Conservation (phyloP, 306 rosid species). For the Trifolium dubium region DNA sequence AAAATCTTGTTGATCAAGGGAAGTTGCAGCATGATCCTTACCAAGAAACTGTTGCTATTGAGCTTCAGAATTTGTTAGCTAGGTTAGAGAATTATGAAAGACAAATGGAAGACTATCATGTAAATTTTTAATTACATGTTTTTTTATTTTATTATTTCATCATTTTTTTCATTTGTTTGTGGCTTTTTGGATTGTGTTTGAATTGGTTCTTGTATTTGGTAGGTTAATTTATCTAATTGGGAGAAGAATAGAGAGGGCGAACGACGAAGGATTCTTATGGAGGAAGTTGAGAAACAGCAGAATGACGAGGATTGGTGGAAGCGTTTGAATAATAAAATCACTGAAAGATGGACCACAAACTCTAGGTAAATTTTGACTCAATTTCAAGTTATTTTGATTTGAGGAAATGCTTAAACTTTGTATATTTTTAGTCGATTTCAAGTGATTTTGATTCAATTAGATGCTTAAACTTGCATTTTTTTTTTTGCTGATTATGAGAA, state of each 20-base stretch:
- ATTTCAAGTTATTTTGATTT: slow-evolving; percentile 33
- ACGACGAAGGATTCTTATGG: slow-evolving; percentile 73
- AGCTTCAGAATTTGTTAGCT: slow-evolving; percentile 74
- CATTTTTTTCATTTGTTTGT: neutral
- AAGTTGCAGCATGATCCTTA: slow-evolving; percentile 82
- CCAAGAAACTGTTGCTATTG: slow-evolving; percentile 78
- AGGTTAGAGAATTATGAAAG: slow-evolving; percentile 88
- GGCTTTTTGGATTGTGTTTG: slow-evolving; percentile 1
- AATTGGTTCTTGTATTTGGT: slow-evolving; percentile 9
- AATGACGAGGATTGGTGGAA: slow-evolving; percentile 58
- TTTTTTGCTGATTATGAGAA: neutral
- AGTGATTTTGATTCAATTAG: slow-evolving; percentile 26
- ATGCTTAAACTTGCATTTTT: slow-evolving; percentile 1
- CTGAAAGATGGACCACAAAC: slow-evolving; percentile 55
- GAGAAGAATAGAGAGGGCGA: slow-evolving; percentile 69
- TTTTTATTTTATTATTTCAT: neutral
- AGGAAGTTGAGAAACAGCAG: slow-evolving; percentile 75
- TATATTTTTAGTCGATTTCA: neutral
- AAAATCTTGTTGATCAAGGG: slow-evolving; percentile 70
- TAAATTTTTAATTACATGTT: slow-evolving; percentile 34
- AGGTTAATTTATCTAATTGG: slow-evolving; percentile 77
- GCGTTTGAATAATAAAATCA: slow-evolving; percentile 50
- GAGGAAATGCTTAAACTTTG: too few relatives aligned
- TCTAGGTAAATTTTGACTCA: slow-evolving; percentile 52
- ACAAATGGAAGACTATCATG: slow-evolving; percentile 89